Conservation (phyloP, 176 grass and related monocot species). For the Carex parvula region DNA sequence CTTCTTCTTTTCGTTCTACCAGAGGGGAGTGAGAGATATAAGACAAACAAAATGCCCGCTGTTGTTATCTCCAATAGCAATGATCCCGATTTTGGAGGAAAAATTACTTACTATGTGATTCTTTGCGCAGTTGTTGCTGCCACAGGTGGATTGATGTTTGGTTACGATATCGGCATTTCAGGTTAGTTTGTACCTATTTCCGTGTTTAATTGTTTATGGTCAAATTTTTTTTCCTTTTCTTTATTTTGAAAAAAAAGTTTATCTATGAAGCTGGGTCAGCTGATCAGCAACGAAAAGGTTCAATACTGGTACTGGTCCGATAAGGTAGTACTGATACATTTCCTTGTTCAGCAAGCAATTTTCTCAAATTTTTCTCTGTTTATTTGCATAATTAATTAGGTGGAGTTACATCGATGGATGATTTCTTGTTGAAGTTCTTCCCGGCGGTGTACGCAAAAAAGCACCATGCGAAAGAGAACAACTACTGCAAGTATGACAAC, state of each 20-base stretch:
- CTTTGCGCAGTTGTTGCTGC: slow-evolving; percentile 53
- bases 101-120: slow-evolving; percentile 51
- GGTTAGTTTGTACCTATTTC: slow-evolving; percentile 25
- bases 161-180: slow-evolving; percentile 75
- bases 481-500: slow-evolving; percentile 75
- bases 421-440: slow-evolving; percentile 50
- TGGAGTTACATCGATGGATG: slow-evolving; percentile 65
- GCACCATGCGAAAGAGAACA: slow-evolving; percentile 44
- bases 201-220: neutral
- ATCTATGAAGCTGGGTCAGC: neutral
- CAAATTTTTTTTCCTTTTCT: neutral
- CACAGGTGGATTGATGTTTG: slow-evolving; percentile 68
- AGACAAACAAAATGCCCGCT: slow-evolving; percentile 17
- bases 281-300: neutral
- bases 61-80: neutral
- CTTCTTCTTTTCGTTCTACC: neutral
- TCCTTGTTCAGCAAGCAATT: too few species aligned
- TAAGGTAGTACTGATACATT: too few species aligned
- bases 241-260: neutral
- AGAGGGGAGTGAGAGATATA: neutral
- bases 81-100: slow-evolving; percentile 37
- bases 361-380: too few species aligned
- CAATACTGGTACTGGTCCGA: neutral
- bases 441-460: slow-evolving; percentile 37
- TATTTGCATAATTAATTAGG: slow-evolving; percentile 12